Conservation (phyloP, 75 land plant species). For the Cunninghamia lanceolata region DNA sequence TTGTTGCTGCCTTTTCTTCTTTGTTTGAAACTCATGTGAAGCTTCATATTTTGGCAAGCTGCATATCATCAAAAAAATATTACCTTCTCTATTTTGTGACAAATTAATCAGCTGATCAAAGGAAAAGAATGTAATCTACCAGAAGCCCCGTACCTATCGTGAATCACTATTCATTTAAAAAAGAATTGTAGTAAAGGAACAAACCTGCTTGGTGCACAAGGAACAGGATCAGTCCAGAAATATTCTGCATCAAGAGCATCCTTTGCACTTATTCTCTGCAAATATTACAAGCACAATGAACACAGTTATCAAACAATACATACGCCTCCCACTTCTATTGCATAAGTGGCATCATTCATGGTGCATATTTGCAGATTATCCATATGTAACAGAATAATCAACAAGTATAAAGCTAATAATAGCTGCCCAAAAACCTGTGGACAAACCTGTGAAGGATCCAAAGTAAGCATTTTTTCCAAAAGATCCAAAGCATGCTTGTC, state of each 20-base stretch:
- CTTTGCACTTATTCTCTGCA: constrained; percentile 91
- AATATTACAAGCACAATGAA: constrained; percentile 1
- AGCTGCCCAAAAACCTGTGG: too few relatives aligned
- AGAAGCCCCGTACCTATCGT: not conserved
- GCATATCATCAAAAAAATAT: constrained; percentile 4
- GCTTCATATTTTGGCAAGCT: constrained; percentile 93
- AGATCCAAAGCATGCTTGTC: constrained; percentile 93
- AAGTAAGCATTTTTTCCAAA: constrained; percentile 83
- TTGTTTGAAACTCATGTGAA: constrained; percentile 94
- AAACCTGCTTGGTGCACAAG: constrained; percentile 90
- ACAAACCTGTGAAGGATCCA: constrained; percentile 86
- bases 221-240: constrained; percentile 96
- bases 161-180: not conserved
- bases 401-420: not conserved
- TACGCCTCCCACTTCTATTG: not conserved
- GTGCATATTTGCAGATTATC: not conserved
- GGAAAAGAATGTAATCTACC: not conserved
- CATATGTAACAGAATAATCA: not conserved
- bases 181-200: not conserved
- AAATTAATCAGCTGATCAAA: not conserved
- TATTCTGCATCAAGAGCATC: constrained; percentile 98
- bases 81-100: not conserved
- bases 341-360: not conserved
- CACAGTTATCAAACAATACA: not conserved
- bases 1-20: constrained; percentile 92